A percentile compares a stretch with the other conserved stretches of the same genome.
Conservation (phyloP, 306 rosid genomes). For the Vicia sativa region DNA sequence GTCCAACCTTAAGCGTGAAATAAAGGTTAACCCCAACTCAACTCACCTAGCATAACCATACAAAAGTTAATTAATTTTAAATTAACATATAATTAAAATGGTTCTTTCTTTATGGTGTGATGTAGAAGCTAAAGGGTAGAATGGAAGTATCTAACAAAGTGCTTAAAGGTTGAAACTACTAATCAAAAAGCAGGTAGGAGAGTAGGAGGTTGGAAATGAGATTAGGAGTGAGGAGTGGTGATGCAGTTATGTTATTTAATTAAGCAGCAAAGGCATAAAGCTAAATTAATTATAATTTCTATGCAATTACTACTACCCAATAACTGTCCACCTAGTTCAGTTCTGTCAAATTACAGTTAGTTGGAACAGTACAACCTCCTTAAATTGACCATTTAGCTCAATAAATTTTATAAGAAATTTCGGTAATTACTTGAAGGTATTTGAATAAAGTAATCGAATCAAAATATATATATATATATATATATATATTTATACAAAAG, state of each 20-base stretch:
- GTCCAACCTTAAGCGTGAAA: slow-evolving; percentile 40
- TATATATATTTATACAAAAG: too few relatives aligned
- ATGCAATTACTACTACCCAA: slow-evolving; percentile 30
- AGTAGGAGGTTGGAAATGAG: slow-evolving; percentile 32
- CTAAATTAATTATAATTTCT: slow-evolving; percentile 13
- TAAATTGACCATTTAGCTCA: slow-evolving; percentile 17
- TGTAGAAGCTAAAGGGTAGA: slow-evolving; percentile 43
- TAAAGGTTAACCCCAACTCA: slow-evolving; percentile 38
- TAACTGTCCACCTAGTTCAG: slow-evolving; percentile 19
- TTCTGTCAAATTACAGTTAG: slow-evolving; percentile 42
- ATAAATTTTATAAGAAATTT: too few relatives aligned
- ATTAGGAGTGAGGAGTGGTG: slow-evolving; percentile 28
- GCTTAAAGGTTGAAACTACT: slow-evolving; percentile 59
- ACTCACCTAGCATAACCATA: slow-evolving; percentile 20
- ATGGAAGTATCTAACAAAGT: slow-evolving; percentile 34
- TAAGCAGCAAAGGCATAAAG: slow-evolving; percentile 33
- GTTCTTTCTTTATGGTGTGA: slow-evolving; percentile 47
- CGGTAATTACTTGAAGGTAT: too few relatives aligned
- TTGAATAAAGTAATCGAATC: too few relatives aligned
- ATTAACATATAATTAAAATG: slow-evolving; percentile 27
- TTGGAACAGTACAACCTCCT: slow-evolving; percentile 46
- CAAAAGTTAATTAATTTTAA: slow-evolving; percentile 12
- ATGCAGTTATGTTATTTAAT: slow-evolving; percentile 38
- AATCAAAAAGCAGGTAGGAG: slow-evolving; percentile 44
- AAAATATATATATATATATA: too few relatives aligned